phyloP scores from a whole-genome alignment of 1,139 yeast genomes.

The Eremothecium sinecaudum region DNA sequence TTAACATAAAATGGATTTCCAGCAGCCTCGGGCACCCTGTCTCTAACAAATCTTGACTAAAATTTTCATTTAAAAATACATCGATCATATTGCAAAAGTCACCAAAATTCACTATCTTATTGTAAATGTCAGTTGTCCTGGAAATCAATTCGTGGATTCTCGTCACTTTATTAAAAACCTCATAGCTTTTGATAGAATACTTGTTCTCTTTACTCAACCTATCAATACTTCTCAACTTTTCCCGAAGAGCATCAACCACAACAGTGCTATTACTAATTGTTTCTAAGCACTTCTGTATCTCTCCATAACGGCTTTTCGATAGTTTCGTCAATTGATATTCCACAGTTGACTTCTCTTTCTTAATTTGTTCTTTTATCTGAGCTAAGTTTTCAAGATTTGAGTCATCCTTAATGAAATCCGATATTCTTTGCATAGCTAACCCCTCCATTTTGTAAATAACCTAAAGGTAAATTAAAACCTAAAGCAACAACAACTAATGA shows the following conservation, averaged over 20 bases:
- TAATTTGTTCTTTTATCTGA: constrained; percentile 44
- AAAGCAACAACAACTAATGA: too few relatives aligned
- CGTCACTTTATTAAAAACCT: constrained; percentile 52
- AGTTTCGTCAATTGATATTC: constrained; percentile 62
- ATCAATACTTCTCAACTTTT: constrained; percentile 52
- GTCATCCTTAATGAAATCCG: constrained; percentile 25
- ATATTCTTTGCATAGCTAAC: constrained; percentile 13
- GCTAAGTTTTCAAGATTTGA: constrained; percentile 23
- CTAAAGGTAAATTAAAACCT: too few relatives aligned
- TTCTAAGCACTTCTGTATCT: constrained; percentile 22
- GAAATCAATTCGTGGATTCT: constrained; percentile 61
- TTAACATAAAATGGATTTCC: constrained; percentile 58
- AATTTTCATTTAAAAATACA: constrained; percentile 44
- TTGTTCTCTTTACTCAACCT: constrained; percentile 46
- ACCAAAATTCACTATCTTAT: constrained; percentile 52
- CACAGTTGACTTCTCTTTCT: constrained; percentile 59
- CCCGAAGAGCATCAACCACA: constrained; percentile 40
- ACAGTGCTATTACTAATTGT: constrained; percentile 30
- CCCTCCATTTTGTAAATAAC: too few relatives aligned
- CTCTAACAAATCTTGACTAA: constrained; percentile 42
- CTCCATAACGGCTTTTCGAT: constrained; percentile 31
- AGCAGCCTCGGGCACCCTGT: constrained; percentile 54
- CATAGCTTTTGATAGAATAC: constrained; percentile 46
- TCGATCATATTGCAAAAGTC: constrained; percentile 44
- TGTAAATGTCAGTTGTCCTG: constrained; percentile 57